A percentile compares a stretch with the other conserved stretches of the same genome.
These are phyloP conservation scores for Primulina tabacum DNA, from an alignment of 257 asterid species.

Conservation along the genomic window DNA sequence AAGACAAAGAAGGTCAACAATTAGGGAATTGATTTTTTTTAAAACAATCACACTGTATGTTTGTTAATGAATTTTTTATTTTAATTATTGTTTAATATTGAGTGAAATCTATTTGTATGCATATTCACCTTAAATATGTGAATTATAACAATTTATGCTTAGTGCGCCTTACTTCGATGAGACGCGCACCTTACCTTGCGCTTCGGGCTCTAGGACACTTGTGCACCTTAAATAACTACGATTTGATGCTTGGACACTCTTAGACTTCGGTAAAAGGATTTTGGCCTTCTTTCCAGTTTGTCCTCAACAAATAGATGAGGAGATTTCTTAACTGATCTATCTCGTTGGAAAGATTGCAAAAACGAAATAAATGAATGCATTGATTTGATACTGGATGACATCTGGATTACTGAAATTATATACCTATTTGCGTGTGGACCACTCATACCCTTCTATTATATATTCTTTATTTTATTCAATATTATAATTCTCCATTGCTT, in stretches of 20 bases:
- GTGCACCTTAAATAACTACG: no score
- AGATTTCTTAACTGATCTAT: neutral
- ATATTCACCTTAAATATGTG: no score
- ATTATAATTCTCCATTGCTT: neutral
- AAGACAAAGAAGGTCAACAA: no score
- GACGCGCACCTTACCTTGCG: no score
- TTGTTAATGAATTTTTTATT: no score
- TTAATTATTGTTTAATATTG: no score
- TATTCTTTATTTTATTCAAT: neutral
- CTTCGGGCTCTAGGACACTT: no score
- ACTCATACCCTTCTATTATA: neutral
- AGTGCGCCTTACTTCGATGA: no score
- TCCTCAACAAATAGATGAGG: neutral
- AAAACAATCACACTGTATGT: no score
- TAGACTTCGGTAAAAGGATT: neutral
- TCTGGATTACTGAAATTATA: neutral
- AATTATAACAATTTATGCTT: no score
- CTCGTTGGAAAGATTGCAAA: neutral
- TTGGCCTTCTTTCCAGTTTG: neutral
- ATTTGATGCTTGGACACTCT: neutral
- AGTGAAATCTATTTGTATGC: no score
- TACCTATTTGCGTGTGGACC: neutral
- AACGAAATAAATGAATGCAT: neutral
- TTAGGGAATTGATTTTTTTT: no score
- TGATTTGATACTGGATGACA: neutral